These are phyloP conservation scores for Vaccinium corymbosum DNA, from an alignment of 148 eudicot genomes.

Conservation along the genomic window DNA sequence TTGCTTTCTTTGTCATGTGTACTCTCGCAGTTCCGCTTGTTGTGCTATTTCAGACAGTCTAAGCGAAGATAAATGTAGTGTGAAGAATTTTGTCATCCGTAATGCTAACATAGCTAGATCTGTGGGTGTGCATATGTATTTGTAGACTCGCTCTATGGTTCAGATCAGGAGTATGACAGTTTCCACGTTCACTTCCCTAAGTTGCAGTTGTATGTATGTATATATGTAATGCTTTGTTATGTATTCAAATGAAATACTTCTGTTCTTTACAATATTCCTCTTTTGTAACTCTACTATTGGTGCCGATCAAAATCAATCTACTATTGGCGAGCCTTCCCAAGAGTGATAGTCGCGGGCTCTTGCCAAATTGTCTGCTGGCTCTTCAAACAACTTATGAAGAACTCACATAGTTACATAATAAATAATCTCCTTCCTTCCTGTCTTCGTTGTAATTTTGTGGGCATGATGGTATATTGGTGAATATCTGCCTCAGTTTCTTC, in stretches of 20 bases:
- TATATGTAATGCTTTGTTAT: neutral
- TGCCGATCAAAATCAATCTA: neutral
- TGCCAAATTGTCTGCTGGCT: slow-evolving; percentile 3
- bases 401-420: neutral
- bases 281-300: neutral
- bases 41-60: neutral
- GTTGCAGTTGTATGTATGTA: neutral
- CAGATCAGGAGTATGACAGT: slow-evolving; percentile 3
- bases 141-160: neutral
- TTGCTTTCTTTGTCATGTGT: neutral
- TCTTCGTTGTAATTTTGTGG: neutral
- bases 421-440: neutral
- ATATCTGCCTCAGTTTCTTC: neutral
- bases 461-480: neutral
- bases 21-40: neutral
- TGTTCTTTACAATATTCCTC: neutral
- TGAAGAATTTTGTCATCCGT: neutral
- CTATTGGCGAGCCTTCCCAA: neutral
- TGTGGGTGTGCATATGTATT: neutral
- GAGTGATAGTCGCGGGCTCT: neutral
- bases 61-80: neutral
- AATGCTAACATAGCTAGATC: neutral
- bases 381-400: no score
- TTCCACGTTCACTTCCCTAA: neutral
- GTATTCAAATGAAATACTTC: neutral